Base-by-base conservation (phyloP, 108 stramenopile genomes). In the Fistulifera solaris region DNA sequence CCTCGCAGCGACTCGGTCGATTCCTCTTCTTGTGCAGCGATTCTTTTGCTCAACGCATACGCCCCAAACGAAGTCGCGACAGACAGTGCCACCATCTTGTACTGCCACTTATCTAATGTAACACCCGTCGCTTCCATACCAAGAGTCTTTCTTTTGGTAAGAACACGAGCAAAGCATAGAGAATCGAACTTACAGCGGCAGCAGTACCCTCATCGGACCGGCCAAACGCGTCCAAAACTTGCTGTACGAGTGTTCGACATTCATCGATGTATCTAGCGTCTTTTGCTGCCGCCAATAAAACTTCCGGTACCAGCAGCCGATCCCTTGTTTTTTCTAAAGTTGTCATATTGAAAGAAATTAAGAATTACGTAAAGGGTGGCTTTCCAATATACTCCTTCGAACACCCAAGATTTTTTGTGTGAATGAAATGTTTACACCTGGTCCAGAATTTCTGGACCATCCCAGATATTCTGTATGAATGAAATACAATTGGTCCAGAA, bases 1-100 rank as follows among this genome's bases (percentile, higher is more conserved):
- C 44, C 44, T 45, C 44, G 44, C 11, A 45, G 11, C 44, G 44
- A 19, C 44, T 45, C 44, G 31, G 21, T 45, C 19, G 11, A 21
- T 4, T 17, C 44, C 19, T 17, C 44, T 11, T 45, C 21, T 17
- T 21, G 44, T 45, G 19, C 3, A 17, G 44, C 11, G 6, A 45
- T 45, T 45, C 4, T 45, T 21, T 17, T 45, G 4, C 16, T 17
- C 44, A 21, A 21, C 44, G 44, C 19, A 45, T 17, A 45, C 44
- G 11, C 44, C 19, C 5, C 4, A 45, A 45, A 21, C 21, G 44
- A 45, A 21, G 7, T 21, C 6, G 21, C 44, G 3, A 45, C 11
- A 45, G 31, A 35, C 31, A 35, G 8, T 3, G 31, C 31, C 31
- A 45, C 19, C 21, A 17, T 4, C 44, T 11, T 3, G 19, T 45